A percentile compares a stretch with the other conserved stretches of the same genome.
Conservation (phyloP, 139 green algal genomes). For the Haematococcus lacustris region DNA sequence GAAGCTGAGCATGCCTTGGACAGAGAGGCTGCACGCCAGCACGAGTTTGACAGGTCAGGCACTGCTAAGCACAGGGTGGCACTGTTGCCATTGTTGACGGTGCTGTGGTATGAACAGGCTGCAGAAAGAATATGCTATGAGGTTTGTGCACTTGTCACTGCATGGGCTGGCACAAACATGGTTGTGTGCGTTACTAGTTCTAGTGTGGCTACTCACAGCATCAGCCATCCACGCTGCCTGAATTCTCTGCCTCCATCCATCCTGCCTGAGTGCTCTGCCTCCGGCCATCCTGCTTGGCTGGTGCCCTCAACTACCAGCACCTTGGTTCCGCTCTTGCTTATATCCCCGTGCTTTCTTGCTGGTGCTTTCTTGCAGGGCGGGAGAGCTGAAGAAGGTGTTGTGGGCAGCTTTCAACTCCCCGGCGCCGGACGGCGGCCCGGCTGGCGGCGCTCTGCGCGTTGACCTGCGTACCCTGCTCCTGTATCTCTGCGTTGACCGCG, state of each 20-base stretch:
- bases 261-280: neutral
- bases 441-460: conserved; percentile 8
- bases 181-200: too few species aligned
- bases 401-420: conserved; percentile 32
- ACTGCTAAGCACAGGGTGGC: too few species aligned
- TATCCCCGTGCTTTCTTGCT: neutral
- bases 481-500: conserved; percentile 45
- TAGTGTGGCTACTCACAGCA: too few species aligned
- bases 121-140: too few species aligned
- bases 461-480: conserved; percentile 33
- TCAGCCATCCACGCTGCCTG: too few species aligned
- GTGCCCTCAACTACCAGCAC: too few species aligned
- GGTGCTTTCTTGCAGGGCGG: neutral
- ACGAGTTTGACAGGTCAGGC: conserved; percentile 15
- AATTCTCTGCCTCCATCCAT: neutral
- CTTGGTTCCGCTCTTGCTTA: too few species aligned
- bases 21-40: conserved; percentile 1
- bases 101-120: too few species aligned
- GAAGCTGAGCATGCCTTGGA: conserved; percentile 14
- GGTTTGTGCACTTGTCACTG: too few species aligned
- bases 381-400: conserved; percentile 34
- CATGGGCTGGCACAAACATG: too few species aligned
- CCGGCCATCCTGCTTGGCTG: neutral
- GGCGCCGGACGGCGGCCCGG: neutral
- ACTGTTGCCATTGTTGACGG: too few species aligned